Evolutionary conservation across 2,329 filamentous ascomycete species (phyloP).

Genomic region (Sporothrix luriei): DNA sequence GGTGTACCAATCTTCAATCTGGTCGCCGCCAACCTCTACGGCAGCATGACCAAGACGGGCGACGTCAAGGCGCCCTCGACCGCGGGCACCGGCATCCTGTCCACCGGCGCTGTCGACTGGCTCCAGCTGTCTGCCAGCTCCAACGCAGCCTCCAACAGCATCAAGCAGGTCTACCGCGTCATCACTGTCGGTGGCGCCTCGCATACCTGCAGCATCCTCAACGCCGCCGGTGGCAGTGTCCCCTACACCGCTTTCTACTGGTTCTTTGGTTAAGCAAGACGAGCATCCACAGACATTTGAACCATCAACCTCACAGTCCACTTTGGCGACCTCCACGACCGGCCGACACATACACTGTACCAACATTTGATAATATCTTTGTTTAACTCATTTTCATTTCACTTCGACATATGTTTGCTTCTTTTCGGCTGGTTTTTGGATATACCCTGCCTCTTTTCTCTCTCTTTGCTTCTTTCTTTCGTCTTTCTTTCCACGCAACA

Average conservation of each 20-base stretch:
- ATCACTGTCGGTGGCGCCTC: slow-evolving; percentile 55
- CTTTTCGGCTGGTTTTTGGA: slow-evolving; percentile 22
- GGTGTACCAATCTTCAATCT: slow-evolving; percentile 64
- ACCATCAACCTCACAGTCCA: too few species aligned
- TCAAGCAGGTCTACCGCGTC: slow-evolving; percentile 57
- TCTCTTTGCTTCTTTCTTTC: slow-evolving; percentile 1
- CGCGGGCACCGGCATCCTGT: slow-evolving; percentile 51
- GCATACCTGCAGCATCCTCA: slow-evolving; percentile 47
- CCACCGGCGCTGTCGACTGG: slow-evolving; percentile 59
- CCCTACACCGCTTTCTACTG: slow-evolving; percentile 62
- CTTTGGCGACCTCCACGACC: neutral
- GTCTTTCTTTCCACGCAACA: slow-evolving; percentile 18
- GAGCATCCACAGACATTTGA: neutral
- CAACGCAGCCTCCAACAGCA: slow-evolving; percentile 40
- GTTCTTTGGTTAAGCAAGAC: slow-evolving; percentile 50
- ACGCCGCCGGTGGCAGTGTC: slow-evolving; percentile 53
- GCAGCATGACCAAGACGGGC: slow-evolving; percentile 54
- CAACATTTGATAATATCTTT: neutral
- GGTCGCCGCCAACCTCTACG: slow-evolving; percentile 45
- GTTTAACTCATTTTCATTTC: neutral
- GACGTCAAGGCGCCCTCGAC: slow-evolving; percentile 55
- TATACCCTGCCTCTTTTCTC: slow-evolving; percentile 26
- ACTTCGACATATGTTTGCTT: slow-evolving; percentile 6
- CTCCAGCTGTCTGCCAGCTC: slow-evolving; percentile 49
- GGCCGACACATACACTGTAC: neutral